Conservation (phyloP, 257 asterid genomes). For the Forsythia viridissima region DNA sequence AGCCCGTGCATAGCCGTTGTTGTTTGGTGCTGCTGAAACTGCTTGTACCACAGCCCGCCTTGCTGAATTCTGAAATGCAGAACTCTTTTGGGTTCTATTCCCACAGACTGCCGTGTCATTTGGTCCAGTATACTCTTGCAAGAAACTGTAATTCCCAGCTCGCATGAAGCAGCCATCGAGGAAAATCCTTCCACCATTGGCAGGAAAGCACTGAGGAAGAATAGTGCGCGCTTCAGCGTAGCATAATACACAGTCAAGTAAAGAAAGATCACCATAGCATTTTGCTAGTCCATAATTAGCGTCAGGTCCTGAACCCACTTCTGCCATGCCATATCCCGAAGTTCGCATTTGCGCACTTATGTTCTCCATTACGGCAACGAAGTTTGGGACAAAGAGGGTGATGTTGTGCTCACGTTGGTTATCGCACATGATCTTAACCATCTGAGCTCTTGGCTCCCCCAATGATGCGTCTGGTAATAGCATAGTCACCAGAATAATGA, state of each 20-base stretch:
- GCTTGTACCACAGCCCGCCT: constrained; percentile 46
- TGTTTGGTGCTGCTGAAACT: constrained; percentile 40
- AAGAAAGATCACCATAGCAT: constrained; percentile 39
- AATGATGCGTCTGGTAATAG: constrained; percentile 16
- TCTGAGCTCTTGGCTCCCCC: constrained; percentile 30
- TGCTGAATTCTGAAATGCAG: constrained; percentile 33
- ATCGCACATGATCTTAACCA: constrained; percentile 20
- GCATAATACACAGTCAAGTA: constrained; percentile 27
- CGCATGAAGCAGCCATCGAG: constrained; percentile 39
- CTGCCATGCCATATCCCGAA: constrained; percentile 23
- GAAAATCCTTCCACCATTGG: constrained; percentile 14
- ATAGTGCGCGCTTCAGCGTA: constrained; percentile 27
- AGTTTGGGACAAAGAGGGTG: not conserved
- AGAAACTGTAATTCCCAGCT: constrained; percentile 19
- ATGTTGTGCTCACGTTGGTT: not conserved
- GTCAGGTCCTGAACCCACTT: constrained; percentile 19
- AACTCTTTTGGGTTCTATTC: constrained; percentile 40
- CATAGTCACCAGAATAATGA: constrained; percentile 1
- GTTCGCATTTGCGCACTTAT: constrained; percentile 4
- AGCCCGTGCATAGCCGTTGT: constrained; percentile 48
- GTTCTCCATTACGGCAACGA: constrained; percentile 8
- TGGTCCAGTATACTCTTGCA: constrained; percentile 40
- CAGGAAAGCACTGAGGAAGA: constrained; percentile 24
- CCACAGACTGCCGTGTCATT: constrained; percentile 49
- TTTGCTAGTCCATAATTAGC: constrained; percentile 25